These are phyloP conservation scores for Leptoxyphium fumago DNA, from an alignment of 2,329 filamentous ascomycete genomes.

Conservation along the genomic window DNA sequence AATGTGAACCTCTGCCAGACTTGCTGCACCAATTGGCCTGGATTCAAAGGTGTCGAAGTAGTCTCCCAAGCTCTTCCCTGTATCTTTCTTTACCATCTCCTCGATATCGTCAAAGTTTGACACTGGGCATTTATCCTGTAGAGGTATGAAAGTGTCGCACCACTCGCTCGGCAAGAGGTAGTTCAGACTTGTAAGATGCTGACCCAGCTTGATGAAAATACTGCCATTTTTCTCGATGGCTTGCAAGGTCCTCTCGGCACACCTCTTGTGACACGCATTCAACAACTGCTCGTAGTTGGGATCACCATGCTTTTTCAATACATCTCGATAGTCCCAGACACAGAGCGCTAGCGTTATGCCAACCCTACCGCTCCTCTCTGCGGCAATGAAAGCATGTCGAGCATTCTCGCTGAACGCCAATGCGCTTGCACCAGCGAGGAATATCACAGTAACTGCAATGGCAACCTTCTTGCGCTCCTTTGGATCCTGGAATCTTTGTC, in stretches of 20 bases:
- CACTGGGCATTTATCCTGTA: slow-evolving; percentile 91
- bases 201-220: slow-evolving; percentile 95
- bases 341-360: slow-evolving; percentile 59
- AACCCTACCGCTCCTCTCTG: slow-evolving; percentile 66
- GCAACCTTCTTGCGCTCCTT: slow-evolving; percentile 15
- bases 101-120: slow-evolving; percentile 79
- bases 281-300: slow-evolving; percentile 52
- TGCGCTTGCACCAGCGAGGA: slow-evolving; percentile 23
- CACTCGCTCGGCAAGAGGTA: slow-evolving; percentile 84
- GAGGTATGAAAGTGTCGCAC: slow-evolving; percentile 87
- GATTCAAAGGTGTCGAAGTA: slow-evolving; percentile 75
- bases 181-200: slow-evolving; percentile 91
- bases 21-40: slow-evolving; percentile 78
- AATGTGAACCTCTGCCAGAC: slow-evolving; percentile 84
- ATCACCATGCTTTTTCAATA: slow-evolving; percentile 53
- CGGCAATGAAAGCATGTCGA: slow-evolving; percentile 59
- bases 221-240: slow-evolving; percentile 93
- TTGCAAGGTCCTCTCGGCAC: slow-evolving; percentile 70
- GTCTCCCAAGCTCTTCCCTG: slow-evolving; percentile 60
- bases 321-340: slow-evolving; percentile 86
- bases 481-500: slow-evolving; percentile 11
- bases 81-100: slow-evolving; percentile 74
- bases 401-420: slow-evolving; percentile 49
- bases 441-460: slow-evolving; percentile 15
- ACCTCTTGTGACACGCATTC: slow-evolving; percentile 78